phyloP scores from a whole-genome alignment of 371 early-diverging fungal species.

The Mortierella sp. region DNA sequence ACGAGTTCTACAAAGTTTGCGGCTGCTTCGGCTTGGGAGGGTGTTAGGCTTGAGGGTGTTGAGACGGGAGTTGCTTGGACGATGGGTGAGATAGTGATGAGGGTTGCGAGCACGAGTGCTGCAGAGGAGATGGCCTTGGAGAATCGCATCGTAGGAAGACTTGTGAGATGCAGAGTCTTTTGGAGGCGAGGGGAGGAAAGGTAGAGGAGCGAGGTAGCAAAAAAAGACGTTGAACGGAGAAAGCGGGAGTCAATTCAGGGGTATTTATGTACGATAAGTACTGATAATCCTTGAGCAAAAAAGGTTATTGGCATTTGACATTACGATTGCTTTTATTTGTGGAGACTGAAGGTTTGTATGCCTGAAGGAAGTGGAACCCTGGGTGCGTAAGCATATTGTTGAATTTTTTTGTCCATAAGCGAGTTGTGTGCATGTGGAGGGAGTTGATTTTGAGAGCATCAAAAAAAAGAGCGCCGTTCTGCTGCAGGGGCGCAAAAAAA shows the following conservation, averaged over 20 bases:
- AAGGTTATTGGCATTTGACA: background rate
- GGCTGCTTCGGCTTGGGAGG: constrained; percentile 10
- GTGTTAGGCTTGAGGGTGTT: background rate
- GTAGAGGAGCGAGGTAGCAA: background rate
- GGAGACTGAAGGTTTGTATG: background rate
- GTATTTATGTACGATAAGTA: background rate
- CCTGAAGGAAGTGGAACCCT: background rate
- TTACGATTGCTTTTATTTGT: background rate
- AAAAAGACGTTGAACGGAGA: background rate
- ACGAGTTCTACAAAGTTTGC: background rate
- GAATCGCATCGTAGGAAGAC: background rate
- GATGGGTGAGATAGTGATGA: background rate
- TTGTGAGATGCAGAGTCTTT: background rate
- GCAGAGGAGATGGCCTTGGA: background rate
- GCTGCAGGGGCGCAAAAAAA: background rate
- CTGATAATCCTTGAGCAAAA: background rate
- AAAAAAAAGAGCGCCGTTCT: background rate
- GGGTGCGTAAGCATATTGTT: background rate
- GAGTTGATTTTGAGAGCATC: background rate
- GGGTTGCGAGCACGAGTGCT: background rate
- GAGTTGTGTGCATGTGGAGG: background rate
- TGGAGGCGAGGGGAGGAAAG: background rate
- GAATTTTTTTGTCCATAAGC: background rate
- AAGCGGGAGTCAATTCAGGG: background rate
- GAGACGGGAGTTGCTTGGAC: constrained; percentile 9